phyloP scores from a whole-genome alignment of 768 basidiomycete species.

The Strobilomyces echinocephalus region DNA sequence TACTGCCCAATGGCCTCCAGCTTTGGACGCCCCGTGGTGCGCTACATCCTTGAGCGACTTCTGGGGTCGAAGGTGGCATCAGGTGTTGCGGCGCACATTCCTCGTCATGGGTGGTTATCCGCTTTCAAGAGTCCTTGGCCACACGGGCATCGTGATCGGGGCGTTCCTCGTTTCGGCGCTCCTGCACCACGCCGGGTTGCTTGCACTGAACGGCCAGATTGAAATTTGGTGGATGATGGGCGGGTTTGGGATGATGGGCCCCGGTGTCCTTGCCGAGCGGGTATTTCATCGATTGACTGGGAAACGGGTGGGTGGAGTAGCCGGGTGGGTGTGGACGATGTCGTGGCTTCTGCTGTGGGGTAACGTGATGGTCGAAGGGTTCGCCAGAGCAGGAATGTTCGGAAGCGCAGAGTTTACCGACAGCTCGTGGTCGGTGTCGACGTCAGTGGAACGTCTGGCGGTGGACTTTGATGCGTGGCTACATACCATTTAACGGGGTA shows the following conservation, averaged over 20 bases:
- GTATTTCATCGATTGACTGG: background rate
- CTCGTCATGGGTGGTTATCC: background rate
- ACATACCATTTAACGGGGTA: background rate
- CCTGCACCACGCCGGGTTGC: background rate
- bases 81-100: background rate
- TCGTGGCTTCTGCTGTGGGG: background rate
- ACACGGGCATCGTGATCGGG: background rate
- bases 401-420: background rate
- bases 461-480: background rate
- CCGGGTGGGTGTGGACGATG: slow-evolving; percentile 2
- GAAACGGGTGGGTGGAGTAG: background rate
- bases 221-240: background rate
- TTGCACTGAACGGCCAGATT: background rate
- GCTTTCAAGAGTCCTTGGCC: background rate
- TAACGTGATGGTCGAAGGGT: background rate
- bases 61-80: background rate
- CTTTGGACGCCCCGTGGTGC: background rate
- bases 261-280: background rate
- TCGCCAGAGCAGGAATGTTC: background rate
- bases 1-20: slow-evolving; percentile 1
- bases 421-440: background rate
- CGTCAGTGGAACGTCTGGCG: background rate
- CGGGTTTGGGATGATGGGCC: slow-evolving; percentile 6
- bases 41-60: background rate
- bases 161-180: background rate